phyloP scores from a whole-genome alignment of 345 rosid genomes.

The Tarenaya hassleriana region DNA sequence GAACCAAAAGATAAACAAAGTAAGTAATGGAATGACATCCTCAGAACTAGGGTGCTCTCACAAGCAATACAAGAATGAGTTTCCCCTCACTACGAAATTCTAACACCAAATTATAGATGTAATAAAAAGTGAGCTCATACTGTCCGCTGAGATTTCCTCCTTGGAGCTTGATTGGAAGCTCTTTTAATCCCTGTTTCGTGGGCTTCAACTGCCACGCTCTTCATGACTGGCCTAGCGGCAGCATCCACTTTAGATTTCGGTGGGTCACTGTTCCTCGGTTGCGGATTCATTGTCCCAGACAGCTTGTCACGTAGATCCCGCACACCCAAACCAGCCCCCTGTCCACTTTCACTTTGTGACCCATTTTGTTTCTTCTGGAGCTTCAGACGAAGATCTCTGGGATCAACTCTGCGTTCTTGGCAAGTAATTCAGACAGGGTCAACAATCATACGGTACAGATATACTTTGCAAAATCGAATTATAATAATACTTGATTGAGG shows the following conservation, averaged over 20 bases:
- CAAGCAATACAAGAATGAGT: background rate
- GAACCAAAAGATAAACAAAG: constrained; percentile 25
- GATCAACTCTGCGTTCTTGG: constrained; percentile 53
- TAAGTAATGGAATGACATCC: background rate
- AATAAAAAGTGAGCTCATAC: constrained; percentile 23
- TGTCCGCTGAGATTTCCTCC: constrained; percentile 50
- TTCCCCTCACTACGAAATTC: background rate
- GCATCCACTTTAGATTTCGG: constrained; percentile 37
- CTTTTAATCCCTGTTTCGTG: constrained; percentile 42
- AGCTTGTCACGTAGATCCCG: constrained; percentile 74
- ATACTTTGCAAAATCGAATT: constrained; percentile 32
- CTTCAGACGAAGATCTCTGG: constrained; percentile 74
- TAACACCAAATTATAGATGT: background rate
- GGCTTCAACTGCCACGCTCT: constrained; percentile 43
- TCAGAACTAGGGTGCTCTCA: background rate
- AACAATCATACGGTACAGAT: constrained; percentile 36
- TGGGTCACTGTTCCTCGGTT: constrained; percentile 32
- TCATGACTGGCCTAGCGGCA: constrained; percentile 40
- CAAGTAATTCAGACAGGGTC: constrained; percentile 43
- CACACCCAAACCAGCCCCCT: constrained; percentile 36
- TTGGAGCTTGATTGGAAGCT: constrained; percentile 29
- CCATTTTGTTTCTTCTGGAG: constrained; percentile 56
- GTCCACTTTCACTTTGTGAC: constrained; percentile 42
- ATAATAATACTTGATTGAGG: constrained; percentile 30
- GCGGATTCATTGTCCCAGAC: constrained; percentile 54